phyloP scores from a whole-genome alignment of 768 basidiomycete genomes.

The Cyathus striatus region DNA sequence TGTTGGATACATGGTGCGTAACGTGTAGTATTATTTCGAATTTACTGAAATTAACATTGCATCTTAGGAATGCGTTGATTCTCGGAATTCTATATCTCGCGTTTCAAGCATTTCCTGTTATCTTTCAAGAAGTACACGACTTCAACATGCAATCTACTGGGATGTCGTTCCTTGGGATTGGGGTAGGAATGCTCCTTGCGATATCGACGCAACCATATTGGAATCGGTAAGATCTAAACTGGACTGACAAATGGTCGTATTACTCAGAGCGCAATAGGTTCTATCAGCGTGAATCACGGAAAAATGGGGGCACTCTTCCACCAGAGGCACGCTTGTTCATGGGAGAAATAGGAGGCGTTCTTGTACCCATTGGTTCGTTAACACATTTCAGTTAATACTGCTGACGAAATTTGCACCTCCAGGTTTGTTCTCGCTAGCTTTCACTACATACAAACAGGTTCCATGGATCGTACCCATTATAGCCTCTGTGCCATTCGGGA shows the following conservation, averaged over 20 bases:
- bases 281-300: conserved; percentile 27
- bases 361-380: conserved; percentile 51
- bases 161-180: conserved; percentile 57
- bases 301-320: conserved; percentile 43
- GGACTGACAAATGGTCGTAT: not conserved
- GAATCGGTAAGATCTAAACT: conserved; percentile 40
- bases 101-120: conserved; percentile 58
- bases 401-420: conserved; percentile 24
- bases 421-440: conserved; percentile 63
- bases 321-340: conserved; percentile 64
- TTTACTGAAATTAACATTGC: not conserved
- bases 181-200: conserved; percentile 48
- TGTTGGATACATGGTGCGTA: conserved; percentile 64
- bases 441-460: conserved; percentile 39
- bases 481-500: conserved; percentile 60
- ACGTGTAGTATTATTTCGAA: conserved; percentile 11
- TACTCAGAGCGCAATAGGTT: conserved; percentile 20
- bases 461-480: conserved; percentile 69
- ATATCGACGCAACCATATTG: conserved; percentile 47
- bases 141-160: conserved; percentile 50
- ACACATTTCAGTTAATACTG: not conserved
- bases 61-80: conserved; percentile 51
- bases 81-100: conserved; percentile 61
- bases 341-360: conserved; percentile 63
- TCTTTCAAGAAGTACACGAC: conserved; percentile 39